phyloP scores from a whole-genome alignment of 176 grass and related monocot species.

The Calamus simplicifolius region DNA sequence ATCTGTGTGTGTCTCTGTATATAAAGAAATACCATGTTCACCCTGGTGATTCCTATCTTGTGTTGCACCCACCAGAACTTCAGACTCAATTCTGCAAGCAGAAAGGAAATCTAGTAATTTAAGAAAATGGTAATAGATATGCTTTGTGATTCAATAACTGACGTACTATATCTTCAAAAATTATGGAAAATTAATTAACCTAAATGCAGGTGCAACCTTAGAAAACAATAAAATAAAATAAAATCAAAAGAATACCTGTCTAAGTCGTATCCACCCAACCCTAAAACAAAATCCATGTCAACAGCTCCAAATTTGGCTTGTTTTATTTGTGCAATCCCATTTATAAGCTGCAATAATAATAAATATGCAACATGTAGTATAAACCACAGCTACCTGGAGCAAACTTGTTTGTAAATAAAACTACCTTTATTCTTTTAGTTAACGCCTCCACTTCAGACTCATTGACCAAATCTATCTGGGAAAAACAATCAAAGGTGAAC shows the following conservation, averaged over 20 bases:
- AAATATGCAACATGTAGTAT: too few species aligned
- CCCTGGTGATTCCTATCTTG: slow-evolving; percentile 23
- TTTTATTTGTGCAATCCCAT: slow-evolving; percentile 50
- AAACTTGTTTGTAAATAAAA: neutral
- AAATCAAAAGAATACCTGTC: slow-evolving; percentile 26
- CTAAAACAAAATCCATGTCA: slow-evolving; percentile 70
- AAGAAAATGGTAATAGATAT: neutral
- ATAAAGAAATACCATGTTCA: slow-evolving; percentile 34
- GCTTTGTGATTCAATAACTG: neutral
- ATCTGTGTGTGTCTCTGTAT: neutral
- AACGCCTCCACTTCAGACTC: slow-evolving; percentile 37
- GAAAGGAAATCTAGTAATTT: neutral
- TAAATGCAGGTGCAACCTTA: too few species aligned
- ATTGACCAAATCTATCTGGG: slow-evolving; percentile 56
- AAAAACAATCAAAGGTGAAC: neutral
- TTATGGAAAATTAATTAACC: neutral
- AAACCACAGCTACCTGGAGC: neutral
- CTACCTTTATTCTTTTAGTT: slow-evolving; percentile 69
- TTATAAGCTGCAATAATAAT: slow-evolving; percentile 39
- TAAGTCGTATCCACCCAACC: slow-evolving; percentile 65
- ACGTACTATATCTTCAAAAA: neutral
- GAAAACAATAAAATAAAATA: neutral
- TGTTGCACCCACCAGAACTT: slow-evolving; percentile 33
- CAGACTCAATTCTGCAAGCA: slow-evolving; percentile 42
- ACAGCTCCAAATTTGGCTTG: slow-evolving; percentile 45